Percentiles rank a stretch among this genome's conserved stretches.
phyloP scores from a whole-genome alignment of 1,284 basidiomycete species.

The Leccinum colubrinum region DNA sequence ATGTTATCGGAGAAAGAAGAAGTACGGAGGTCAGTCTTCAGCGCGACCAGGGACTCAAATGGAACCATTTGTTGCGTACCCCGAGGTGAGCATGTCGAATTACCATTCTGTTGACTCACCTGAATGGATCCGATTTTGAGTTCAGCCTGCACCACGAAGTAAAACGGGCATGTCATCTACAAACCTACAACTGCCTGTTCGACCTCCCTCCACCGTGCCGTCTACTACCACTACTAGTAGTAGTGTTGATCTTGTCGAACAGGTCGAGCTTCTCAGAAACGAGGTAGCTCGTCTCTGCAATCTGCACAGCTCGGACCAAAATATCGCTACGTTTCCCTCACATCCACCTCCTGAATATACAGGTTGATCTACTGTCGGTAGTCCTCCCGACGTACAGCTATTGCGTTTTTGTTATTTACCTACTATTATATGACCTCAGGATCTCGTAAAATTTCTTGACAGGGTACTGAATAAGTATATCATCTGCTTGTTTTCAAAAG shows the following conservation, averaged over 20 bases:
- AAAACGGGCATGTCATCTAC: background rate
- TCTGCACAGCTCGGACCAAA: background rate
- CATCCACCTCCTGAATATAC: background rate
- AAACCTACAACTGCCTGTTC: background rate
- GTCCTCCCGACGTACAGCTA: too few species aligned
- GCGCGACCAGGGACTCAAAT: background rate
- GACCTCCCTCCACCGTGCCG: background rate
- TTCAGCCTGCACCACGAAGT: background rate
- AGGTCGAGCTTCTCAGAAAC: constrained; percentile 11
- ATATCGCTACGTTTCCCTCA: background rate
- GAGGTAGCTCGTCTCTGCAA: constrained; percentile 14
- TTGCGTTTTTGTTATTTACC: background rate
- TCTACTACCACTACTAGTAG: background rate
- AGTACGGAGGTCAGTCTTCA: background rate
- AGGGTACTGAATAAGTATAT: background rate
- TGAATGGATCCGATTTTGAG: background rate
- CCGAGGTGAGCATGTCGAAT: background rate
- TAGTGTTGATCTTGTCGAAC: background rate
- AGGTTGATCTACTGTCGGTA: background rate
- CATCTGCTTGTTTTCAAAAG: background rate
- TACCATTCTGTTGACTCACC: background rate
- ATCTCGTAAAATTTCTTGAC: background rate
- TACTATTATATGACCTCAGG: background rate
- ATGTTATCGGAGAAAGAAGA: constrained; percentile 1
- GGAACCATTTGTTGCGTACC: background rate